Evolutionary conservation across 2,329 filamentous ascomycete species (phyloP), one percentile per base, ranked within the genome.

Genomic region (Magnaporthiopsis poae): DNA sequence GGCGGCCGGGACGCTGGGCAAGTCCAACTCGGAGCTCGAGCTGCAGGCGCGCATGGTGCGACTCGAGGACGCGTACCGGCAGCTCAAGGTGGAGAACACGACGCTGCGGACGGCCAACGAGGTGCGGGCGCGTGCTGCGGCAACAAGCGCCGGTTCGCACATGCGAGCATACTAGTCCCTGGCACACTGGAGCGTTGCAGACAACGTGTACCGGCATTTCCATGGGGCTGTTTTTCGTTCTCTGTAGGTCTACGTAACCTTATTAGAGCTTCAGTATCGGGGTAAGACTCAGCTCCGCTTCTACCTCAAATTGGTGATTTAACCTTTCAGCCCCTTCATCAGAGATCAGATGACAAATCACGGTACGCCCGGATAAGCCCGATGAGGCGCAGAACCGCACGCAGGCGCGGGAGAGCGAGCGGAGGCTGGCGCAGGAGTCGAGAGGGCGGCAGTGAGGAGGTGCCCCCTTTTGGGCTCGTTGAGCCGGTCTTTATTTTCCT

Each of bases 31-130:
- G 2, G 69, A 79, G 12, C 77, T 77, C 52, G 77, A 81, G 39
- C 73, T 80, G 66, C 79, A 82, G 68, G 74, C 74, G 31, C 80
- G 84, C 25, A 77, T 86, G 69, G 74, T 80, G 31, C 80, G 84
- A 8, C 74, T 90, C 1, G 85, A 87, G 70, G 85, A 88, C 36
- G 81, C 83, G 1, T 88, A 86, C 70, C 82, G 85, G 5, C 81
- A 86, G 63, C 80, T 90, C 63, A 88, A 88, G 75, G 84, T 87
- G 1, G 86, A 89, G 70, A 84, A 88, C 66, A 80, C 85, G n/a
- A 89, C 92, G 46, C 83, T 96, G 9, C 86, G 85, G 76, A 83
- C 85, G 63, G 81, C 87, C 15, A 82, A 81, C 36, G 84, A 89
- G 68, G 85, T 86, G 1, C 82, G 86, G 27, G 81, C 80, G 2